Evolutionary conservation across 2,329 filamentous ascomycete genomes (phyloP).

Genomic region (Curvularia sp.): DNA sequence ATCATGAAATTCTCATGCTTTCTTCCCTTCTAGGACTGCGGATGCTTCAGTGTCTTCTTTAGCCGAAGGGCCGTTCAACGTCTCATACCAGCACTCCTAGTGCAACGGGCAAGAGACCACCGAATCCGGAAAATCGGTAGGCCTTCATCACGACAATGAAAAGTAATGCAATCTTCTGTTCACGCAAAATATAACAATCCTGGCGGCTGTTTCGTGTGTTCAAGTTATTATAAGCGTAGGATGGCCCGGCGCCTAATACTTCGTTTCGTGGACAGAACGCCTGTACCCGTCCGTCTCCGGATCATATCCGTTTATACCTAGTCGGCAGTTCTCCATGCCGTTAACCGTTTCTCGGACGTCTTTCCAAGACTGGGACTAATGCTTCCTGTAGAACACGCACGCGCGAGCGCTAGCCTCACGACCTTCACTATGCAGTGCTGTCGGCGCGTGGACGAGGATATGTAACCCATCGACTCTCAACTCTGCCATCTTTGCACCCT

Average conservation of each 20-base stretch:
- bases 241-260: slow-evolving; percentile 25
- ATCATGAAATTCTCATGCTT: background rate
- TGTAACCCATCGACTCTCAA: slow-evolving; percentile 18
- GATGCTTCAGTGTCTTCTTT: background rate
- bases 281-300: slow-evolving; percentile 38
- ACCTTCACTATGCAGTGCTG: slow-evolving; percentile 3
- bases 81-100: background rate
- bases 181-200: slow-evolving; percentile 9
- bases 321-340: slow-evolving; percentile 26
- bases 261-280: slow-evolving; percentile 27
- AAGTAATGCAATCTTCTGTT: background rate
- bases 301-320: slow-evolving; percentile 27
- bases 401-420: slow-evolving; percentile 14
- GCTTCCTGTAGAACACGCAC: slow-evolving; percentile 35
- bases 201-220: slow-evolving; percentile 20
- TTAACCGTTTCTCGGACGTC: slow-evolving; percentile 16
- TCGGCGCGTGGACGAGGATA: slow-evolving; percentile 27
- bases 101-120: background rate
- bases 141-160: background rate
- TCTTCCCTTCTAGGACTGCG: background rate
- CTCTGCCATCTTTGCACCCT: slow-evolving; percentile 10
- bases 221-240: slow-evolving; percentile 15
- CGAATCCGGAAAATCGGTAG: background rate
- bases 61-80: background rate
- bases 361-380: slow-evolving; percentile 21